Conservation (phyloP, 1,284 basidiomycete species). For the Lentinus polychrous region DNA sequence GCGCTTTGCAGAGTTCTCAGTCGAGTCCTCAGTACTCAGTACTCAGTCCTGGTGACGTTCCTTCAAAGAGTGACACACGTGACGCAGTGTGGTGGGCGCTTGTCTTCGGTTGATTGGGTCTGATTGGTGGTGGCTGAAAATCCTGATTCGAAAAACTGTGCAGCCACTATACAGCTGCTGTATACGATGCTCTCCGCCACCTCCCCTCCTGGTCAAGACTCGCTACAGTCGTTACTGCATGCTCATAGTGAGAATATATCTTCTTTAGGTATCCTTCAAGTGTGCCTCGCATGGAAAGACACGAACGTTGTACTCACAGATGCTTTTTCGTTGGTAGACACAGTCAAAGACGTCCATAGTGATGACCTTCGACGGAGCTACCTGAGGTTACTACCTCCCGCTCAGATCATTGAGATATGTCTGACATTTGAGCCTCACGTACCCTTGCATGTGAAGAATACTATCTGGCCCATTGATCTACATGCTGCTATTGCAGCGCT, state of each 20-base stretch:
- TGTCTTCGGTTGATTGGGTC: not conserved
- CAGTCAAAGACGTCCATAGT: conserved; percentile 8
- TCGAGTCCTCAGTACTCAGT: too few species aligned
- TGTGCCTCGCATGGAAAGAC: not conserved
- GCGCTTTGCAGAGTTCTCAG: too few species aligned
- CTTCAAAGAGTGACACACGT: too few species aligned
- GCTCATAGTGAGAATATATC: not conserved
- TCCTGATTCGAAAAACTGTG: conserved; percentile 27
- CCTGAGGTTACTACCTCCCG: conserved; percentile 52
- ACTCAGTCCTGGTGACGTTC: too few species aligned
- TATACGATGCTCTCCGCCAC: conserved; percentile 14
- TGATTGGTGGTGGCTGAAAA: conserved; percentile 28
- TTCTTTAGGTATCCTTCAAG: conserved; percentile 5
- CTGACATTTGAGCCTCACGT: conserved; percentile 63
- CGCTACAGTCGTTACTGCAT: conserved; percentile 3
- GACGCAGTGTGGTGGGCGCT: too few species aligned
- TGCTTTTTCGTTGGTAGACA: not conserved
- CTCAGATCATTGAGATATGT: conserved; percentile 71
- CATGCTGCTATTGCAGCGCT: conserved; percentile 52
- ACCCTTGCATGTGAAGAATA: conserved; percentile 47
- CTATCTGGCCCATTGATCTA: conserved; percentile 66
- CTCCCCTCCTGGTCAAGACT: conserved; percentile 9
- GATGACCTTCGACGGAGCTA: conserved; percentile 38
- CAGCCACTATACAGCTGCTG: conserved; percentile 27
- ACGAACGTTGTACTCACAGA: not conserved